These are phyloP conservation scores for Heritiera littoralis DNA, from an alignment of 345 rosid species.

Conservation along the genomic window DNA sequence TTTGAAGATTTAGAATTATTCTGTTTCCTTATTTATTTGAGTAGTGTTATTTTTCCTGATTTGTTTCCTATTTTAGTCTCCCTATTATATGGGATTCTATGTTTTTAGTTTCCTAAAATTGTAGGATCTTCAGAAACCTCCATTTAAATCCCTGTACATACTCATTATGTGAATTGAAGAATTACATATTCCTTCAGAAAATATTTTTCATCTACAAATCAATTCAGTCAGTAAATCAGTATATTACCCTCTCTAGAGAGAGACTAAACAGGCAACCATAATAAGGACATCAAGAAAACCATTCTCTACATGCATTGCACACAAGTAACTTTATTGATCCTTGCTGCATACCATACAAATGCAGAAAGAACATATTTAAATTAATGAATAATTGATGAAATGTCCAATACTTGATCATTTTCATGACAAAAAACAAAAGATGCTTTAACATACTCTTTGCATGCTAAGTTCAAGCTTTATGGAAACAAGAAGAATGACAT, in stretches of 20 bases:
- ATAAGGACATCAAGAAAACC: neutral
- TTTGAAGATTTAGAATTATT: no score
- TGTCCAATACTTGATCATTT: neutral
- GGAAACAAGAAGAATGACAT: constrained; percentile 2
- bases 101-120: no score
- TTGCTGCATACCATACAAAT: neutral
- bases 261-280: neutral
- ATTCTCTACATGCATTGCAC: neutral
- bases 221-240: neutral
- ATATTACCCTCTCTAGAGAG: neutral
- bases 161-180: no score
- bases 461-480: neutral
- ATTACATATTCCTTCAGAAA: no score
- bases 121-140: no score
- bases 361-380: neutral
- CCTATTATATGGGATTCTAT: no score
- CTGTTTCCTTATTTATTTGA: no score
- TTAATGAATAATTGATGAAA: neutral
- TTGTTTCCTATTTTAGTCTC: no score
- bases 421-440: neutral
- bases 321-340: constrained; percentile 8
- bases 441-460: neutral
- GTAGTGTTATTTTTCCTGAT: no score
- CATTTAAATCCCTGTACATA: no score
- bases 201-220: neutral